These are phyloP conservation scores for Linum usitatissimum DNA, from an alignment of 345 rosid species.

Conservation along the genomic window DNA sequence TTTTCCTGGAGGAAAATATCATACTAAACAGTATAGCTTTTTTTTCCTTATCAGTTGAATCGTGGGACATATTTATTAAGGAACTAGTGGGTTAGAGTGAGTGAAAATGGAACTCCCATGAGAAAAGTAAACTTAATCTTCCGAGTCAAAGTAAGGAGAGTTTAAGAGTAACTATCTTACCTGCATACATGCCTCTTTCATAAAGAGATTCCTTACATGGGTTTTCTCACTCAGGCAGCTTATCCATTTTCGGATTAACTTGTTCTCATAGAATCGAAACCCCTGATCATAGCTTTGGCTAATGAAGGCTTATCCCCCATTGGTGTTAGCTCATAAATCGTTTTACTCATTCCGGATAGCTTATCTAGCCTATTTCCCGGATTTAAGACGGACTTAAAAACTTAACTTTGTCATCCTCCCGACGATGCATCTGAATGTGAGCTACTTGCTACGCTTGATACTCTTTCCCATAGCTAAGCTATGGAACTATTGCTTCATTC, in stretches of 20 bases:
- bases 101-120: neutral
- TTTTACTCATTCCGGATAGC: neutral
- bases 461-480: neutral
- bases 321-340: neutral
- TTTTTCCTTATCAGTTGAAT: neutral
- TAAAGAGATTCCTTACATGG: neutral
- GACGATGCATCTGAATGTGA: neutral
- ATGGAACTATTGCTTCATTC: neutral
- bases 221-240: conserved; percentile 1
- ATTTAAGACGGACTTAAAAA: neutral
- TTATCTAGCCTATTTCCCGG: neutral
- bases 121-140: neutral
- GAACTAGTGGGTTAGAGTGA: conserved; percentile 1
- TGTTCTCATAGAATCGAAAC: neutral
- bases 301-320: neutral
- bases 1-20: neutral
- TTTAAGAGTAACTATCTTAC: neutral
- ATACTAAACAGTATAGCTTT: neutral
- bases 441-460: neutral
- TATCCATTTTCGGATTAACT: neutral
- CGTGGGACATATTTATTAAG: neutral
- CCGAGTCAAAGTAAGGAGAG: conserved; percentile 1
- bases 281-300: neutral
- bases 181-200: conserved; percentile 1
- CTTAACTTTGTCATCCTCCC: neutral